Evolutionary conservation across 805 yeast genomes (phyloP), one percentile per base, ranked within the genome.

Genomic region (Jamesozyma jinghongensis): DNA sequence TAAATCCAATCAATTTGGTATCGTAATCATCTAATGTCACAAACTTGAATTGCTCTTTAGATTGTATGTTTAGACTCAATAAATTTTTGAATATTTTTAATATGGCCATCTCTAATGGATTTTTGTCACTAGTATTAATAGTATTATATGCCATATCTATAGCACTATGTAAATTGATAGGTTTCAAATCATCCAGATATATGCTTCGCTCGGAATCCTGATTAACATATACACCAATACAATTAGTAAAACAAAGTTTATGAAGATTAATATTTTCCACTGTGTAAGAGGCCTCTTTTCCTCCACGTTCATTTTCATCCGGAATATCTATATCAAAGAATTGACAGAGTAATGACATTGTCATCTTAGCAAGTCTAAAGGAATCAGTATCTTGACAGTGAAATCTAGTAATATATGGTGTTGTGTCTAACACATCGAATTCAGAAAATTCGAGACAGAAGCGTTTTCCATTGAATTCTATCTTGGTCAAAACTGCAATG

Each of bases 281-380:
- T 2, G 19, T 18, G 19, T 47, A 42, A 10, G 40, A 34, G 2
- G 36, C 37, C 19, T 43, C 34, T 6, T 36, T 38, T n/a, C n/a
- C n/a, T n/a, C n/a, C n/a, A n/a, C n/a, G n/a, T 3, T 36, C 38
- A 28, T 42, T 40, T 5, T 26, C 32, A 17, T 46, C 51, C 11
- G 48, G 46, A 4, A 44, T 11, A 5, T 49, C 52, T 8, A 54
- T 30, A 18, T 49, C 49, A 20, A 48, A 48, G 31, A 38, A 39
- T 32, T 48, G 49, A 14, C 53, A 47, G 10, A 54, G 28, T 33
- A 52, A 34, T 12, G 51, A 45, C 5, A 54, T 34, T n/a, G 49
- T 48, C 45, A 54, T 46, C 34, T 41, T 42, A 10, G 56, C 52
- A 12, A 52, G 34, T 17, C 37, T 43, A 27, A 40, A 41, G 5